phyloP scores from a whole-genome alignment of 2,329 filamentous ascomycete genomes.

The Fusarium sp. region DNA sequence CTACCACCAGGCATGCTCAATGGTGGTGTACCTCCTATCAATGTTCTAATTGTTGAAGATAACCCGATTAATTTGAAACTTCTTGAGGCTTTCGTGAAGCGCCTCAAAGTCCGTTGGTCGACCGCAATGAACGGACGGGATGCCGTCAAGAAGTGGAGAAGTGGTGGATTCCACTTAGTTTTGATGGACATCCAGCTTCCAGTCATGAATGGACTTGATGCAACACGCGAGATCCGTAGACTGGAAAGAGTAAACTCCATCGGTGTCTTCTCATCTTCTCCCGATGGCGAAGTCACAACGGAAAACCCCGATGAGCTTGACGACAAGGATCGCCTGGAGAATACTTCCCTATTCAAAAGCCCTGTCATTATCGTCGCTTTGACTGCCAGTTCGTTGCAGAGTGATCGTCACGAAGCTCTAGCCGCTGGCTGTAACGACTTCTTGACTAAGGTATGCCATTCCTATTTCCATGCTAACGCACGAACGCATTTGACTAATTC shows the following conservation, averaged over 20 bases:
- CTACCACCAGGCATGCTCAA: constrained; percentile 76
- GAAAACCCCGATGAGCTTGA: constrained; percentile 60
- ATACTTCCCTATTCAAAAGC: constrained; percentile 84
- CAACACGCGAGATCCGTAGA: constrained; percentile 92
- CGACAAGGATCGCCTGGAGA: constrained; percentile 76
- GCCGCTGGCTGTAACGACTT: constrained; percentile 98
- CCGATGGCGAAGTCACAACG: constrained; percentile 61
- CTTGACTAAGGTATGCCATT: constrained; percentile 84
- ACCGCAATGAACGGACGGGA: constrained; percentile 97
- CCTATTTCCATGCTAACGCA: neutral
- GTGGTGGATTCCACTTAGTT: constrained; percentile 93
- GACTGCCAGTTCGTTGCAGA: constrained; percentile 93
- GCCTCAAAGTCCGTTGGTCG: constrained; percentile 94
- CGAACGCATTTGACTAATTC: constrained; percentile 19
- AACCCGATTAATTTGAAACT: constrained; percentile 97
- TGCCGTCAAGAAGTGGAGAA: constrained; percentile 91
- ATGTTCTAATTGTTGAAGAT: constrained; percentile 97
- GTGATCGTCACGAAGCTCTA: constrained; percentile 92
- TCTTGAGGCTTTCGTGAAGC: constrained; percentile 94
- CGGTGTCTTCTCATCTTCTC: constrained; percentile 84
- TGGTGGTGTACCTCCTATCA: constrained; percentile 91
- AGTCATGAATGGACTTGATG: constrained; percentile 94
- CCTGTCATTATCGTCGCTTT: constrained; percentile 98
- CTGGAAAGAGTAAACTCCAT: constrained; percentile 92
- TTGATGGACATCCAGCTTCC: constrained; percentile 99